Evolutionary conservation across 2,329 filamentous ascomycete genomes (phyloP).

Genomic region (Fusarium beomiforme): DNA sequence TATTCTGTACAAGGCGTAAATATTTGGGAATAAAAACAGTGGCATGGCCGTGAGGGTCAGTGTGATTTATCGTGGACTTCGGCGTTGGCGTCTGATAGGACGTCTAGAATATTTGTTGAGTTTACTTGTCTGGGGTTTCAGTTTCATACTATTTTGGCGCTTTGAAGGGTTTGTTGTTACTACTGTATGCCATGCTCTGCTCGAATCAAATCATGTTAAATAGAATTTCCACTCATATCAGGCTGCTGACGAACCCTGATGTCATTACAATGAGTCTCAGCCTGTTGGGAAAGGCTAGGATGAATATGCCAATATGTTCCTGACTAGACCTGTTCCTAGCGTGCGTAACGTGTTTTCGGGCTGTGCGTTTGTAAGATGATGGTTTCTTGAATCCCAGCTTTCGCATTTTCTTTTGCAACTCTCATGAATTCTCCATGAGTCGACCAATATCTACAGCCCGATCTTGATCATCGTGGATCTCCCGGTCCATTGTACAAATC

Average conservation of each 20-base stretch:
- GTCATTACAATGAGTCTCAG: background rate
- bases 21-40: background rate
- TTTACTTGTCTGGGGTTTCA: background rate
- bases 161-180: background rate
- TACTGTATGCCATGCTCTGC: background rate
- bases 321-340: conserved; percentile 28
- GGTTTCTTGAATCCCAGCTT: background rate
- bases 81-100: conserved; percentile 25
- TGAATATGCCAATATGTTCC: conserved; percentile 13
- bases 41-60: background rate
- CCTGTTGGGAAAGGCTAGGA: background rate
- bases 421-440: background rate
- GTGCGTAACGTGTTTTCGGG: conserved; percentile 19
- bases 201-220: background rate
- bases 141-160: background rate
- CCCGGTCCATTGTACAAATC: background rate
- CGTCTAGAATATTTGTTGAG: conserved; percentile 4
- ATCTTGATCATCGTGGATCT: background rate
- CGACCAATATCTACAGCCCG: background rate
- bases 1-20: conserved; percentile 86
- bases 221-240: background rate
- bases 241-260: background rate
- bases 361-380: background rate
- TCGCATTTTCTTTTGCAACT: background rate
- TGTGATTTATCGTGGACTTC: conserved; percentile 9